Percentiles rank a stretch among this genome's conserved stretches.
Conservation (phyloP, 345 rosid genomes). For the Physaria fendleri region DNA sequence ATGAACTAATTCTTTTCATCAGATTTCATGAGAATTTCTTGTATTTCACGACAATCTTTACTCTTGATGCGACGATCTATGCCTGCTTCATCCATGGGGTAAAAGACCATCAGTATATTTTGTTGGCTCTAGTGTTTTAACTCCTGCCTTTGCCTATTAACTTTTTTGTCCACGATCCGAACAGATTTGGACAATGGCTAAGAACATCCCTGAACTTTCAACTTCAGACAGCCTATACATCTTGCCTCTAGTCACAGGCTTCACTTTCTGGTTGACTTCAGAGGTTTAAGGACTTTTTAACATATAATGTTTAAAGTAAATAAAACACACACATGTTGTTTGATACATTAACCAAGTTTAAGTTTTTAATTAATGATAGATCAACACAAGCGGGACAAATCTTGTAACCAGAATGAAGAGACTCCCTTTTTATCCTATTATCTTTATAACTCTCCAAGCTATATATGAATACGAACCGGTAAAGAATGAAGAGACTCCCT, state of each 20-base stretch:
- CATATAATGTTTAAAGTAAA: background rate
- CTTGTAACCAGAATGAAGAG: background rate
- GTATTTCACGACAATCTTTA: conserved; percentile 29
- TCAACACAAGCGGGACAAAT: background rate
- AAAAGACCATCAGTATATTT: background rate
- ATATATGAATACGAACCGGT: background rate
- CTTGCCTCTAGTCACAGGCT: conserved; percentile 37
- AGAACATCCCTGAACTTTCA: conserved; percentile 49
- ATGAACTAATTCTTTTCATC: background rate
- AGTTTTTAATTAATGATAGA: background rate
- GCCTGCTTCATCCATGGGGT: conserved; percentile 44
- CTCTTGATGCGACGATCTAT: conserved; percentile 37
- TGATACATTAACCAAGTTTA: background rate
- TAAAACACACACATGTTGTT: background rate
- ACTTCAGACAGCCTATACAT: conserved; percentile 42
- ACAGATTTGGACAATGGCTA: conserved; percentile 50
- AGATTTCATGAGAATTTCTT: conserved; percentile 32
- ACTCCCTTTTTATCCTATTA: background rate
- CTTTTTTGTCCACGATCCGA: background rate
- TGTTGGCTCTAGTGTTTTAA: background rate
- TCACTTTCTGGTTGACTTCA: conserved; percentile 38
- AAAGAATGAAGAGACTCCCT: conserved; percentile 11
- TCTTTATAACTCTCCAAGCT: background rate
- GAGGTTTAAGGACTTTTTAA: conserved; percentile 32
- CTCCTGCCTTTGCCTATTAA: background rate